Evolutionary conservation across 2,329 filamentous ascomycete species (phyloP), one percentile per base, ranked within the genome.

Genomic region (Chaetomiaceae sp.): DNA sequence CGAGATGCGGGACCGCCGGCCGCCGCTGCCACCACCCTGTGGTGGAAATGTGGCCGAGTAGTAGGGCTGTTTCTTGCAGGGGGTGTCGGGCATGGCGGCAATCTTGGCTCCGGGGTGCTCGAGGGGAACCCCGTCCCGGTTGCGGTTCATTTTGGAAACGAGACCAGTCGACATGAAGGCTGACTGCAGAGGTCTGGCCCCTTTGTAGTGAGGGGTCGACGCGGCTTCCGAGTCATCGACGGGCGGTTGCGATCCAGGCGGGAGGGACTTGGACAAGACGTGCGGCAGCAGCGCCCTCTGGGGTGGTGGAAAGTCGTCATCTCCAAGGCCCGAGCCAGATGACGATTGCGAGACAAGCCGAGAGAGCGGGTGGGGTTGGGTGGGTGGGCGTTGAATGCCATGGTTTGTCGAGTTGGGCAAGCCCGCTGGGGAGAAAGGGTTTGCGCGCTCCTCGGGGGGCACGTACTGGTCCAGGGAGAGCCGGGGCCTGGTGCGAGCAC

Each of bases 141-240:
- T 85, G 51, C 88, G 85, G 63, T 93, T 95, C 68, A 95, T 88
- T 72, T 99, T 99, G 10, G 93, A 96, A 48, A 99, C 86, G 23
- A 99, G 74, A 1, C 92, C 91, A 0, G 93, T 97, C 1, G 93
- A 97, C 75, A 89, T 90, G 69, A 96, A 96, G 6, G 90, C 90
- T 35, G 87, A 83, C 27, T 87, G 85, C 50, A 87, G 78, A 19
- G 91, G 86, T 63, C 85, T 89, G 7, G 82, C 86, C 44, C 81
- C 75, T 67, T 89, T 91, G 70, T 87, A 93, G 48, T 85, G 79
- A 0, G 89, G 89, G 0, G 89, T 95, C 27, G 85, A 84, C 58
- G 89, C 84, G n/a, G 53, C 50, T 46, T 74, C 73, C 1, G 75
- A 71, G 38, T 78, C 73, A 10, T 54, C 44, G 2, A 43, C 19